A percentile compares a stretch with the other conserved stretches of the same genome.
Conservation (phyloP, 2,329 filamentous ascomycete genomes). For the Paecilomyces formosus region DNA sequence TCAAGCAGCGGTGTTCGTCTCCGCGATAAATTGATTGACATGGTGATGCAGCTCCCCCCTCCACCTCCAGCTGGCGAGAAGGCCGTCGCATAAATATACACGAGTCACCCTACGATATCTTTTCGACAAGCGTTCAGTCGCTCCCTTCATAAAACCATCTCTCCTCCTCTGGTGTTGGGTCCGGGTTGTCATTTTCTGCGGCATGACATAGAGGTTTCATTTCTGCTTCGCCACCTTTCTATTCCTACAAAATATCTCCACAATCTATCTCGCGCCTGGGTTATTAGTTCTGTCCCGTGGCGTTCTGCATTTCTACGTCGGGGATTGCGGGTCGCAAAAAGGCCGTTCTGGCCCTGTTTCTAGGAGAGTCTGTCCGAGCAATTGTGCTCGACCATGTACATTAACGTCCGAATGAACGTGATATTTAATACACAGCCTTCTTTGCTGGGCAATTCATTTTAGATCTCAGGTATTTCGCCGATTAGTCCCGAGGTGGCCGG, state of each 20-base stretch:
- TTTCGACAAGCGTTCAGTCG: conserved; percentile 7
- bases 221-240: conserved; percentile 16
- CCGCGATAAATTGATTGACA: not conserved
- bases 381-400: conserved; percentile 23
- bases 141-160: conserved; percentile 14
- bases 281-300: not conserved
- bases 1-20: not conserved
- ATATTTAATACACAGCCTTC: conserved; percentile 5
- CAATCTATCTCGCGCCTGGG: not conserved
- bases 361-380: not conserved
- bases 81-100: conserved; percentile 24
- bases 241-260: conserved; percentile 6
- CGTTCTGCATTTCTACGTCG: not conserved
- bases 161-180: conserved; percentile 34
- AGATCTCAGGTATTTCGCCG: not conserved
- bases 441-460: conserved; percentile 2
- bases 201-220: conserved; percentile 28
- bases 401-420: conserved; percentile 25
- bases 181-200: conserved; percentile 22
- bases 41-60: conserved; percentile 23
- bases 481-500: not conserved
- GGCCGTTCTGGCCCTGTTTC: not conserved
- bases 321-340: not conserved
- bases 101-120: conserved; percentile 6
- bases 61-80: conserved; percentile 28